Conservation (phyloP, 2,329 filamentous ascomycete species). For the Hypoxylon sp. region DNA sequence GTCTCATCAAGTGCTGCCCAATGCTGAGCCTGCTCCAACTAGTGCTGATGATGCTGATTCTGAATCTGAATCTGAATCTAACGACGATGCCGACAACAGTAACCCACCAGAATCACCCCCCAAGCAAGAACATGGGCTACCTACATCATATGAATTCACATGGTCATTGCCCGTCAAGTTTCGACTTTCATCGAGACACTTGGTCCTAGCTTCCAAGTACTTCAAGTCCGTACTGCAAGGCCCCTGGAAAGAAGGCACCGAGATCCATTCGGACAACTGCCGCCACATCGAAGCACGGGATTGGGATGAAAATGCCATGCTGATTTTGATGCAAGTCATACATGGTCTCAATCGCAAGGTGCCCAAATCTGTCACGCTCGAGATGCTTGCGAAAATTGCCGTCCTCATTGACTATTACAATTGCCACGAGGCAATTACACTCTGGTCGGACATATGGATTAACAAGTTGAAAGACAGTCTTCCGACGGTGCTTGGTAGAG, state of each 20-base stretch:
- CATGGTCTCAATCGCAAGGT: slow-evolving; percentile 28
- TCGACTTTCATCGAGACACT: slow-evolving; percentile 41
- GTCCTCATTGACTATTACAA: slow-evolving; percentile 37
- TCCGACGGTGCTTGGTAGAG: background rate
- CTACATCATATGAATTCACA: background rate
- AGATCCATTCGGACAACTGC: background rate
- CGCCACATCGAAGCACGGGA: slow-evolving; percentile 28
- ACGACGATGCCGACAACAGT: background rate
- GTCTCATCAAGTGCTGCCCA: background rate
- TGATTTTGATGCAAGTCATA: slow-evolving; percentile 47
- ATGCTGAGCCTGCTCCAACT: background rate
- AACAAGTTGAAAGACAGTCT: background rate
- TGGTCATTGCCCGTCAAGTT: slow-evolving; percentile 5
- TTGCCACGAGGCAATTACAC: slow-evolving; percentile 25
- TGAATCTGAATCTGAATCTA: background rate
- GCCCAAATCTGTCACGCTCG: slow-evolving; percentile 17
- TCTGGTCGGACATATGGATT: slow-evolving; percentile 15
- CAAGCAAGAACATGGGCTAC: background rate
- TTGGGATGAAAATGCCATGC: slow-evolving; percentile 52
- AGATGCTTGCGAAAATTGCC: slow-evolving; percentile 37
- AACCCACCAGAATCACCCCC: background rate
- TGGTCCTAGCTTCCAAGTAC: slow-evolving; percentile 38
- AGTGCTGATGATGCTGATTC: background rate
- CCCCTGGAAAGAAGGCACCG: slow-evolving; percentile 33
- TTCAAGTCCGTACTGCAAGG: slow-evolving; percentile 31